Conservation (phyloP, 176 grass and related monocot species). For the Elymus sibiricus region DNA sequence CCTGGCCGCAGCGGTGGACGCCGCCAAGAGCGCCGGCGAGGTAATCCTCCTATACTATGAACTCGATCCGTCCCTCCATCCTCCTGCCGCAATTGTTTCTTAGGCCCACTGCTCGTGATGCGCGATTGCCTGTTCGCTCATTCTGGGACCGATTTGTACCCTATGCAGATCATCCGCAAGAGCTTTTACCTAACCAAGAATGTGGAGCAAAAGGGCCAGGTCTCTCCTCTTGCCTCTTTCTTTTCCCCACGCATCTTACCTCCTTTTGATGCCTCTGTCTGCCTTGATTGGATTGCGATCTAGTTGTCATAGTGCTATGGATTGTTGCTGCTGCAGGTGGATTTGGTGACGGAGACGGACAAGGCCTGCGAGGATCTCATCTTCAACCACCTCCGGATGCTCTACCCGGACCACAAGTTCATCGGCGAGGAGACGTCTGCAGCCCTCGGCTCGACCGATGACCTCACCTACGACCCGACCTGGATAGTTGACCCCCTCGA, state of each 20-base stretch:
- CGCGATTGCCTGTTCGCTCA: neutral
- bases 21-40: conserved; percentile 78
- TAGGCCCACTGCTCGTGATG: neutral
- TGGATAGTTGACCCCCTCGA: conserved; percentile 98
- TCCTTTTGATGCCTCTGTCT: neutral
- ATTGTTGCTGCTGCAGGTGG: conserved; percentile 53
- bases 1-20: conserved; percentile 65
- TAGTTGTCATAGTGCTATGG: neutral
- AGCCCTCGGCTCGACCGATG: conserved; percentile 58
- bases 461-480: conserved; percentile 81
- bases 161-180: conserved; percentile 65
- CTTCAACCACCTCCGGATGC: conserved; percentile 80
- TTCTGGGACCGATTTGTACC: neutral
- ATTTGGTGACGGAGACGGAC: conserved; percentile 99
- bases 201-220: conserved; percentile 97
- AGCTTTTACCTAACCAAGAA: conserved; percentile 87
- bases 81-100: neutral
- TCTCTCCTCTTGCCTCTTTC: conserved; percentile 13
- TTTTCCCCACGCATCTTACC: neutral
- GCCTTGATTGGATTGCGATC: conserved; percentile 11
- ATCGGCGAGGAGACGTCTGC: conserved; percentile 97
- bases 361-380: conserved; percentile 96
- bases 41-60: conserved; percentile 20
- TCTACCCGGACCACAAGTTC: conserved; percentile 86
- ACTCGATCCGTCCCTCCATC: neutral